These are phyloP conservation scores for Alternaria brassicicola DNA, from an alignment of 2,329 filamentous ascomycete genomes.

Conservation along the genomic window DNA sequence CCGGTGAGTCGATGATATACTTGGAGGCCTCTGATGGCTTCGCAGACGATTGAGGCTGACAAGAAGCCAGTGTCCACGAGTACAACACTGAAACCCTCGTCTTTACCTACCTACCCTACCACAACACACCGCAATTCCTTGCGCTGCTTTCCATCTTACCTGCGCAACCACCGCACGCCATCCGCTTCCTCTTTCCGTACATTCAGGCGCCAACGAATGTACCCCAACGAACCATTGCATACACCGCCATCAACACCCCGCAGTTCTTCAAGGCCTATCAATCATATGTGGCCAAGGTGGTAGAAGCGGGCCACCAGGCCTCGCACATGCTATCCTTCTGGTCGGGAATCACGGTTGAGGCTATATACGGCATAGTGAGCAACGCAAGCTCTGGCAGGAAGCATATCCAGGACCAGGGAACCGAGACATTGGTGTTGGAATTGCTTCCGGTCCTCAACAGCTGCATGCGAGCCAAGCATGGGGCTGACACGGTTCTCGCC, in stretches of 20 bases:
- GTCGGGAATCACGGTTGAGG: constrained; percentile 86
- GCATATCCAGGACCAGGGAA: constrained; percentile 77
- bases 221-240: constrained; percentile 80
- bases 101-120: constrained; percentile 90
- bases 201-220: constrained; percentile 76
- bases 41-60: not conserved
- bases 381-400: constrained; percentile 75
- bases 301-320: constrained; percentile 74
- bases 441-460: constrained; percentile 75
- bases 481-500: constrained; percentile 79
- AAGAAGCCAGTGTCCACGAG: constrained; percentile 71
- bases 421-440: constrained; percentile 75
- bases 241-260: constrained; percentile 79
- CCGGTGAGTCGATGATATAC: constrained; percentile 34
- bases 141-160: constrained; percentile 88
- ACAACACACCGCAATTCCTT: constrained; percentile 82
- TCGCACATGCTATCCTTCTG: constrained; percentile 85
- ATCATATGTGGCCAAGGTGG: constrained; percentile 75
- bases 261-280: constrained; percentile 79
- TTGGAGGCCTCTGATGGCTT: not conserved
- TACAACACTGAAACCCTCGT: constrained; percentile 81
- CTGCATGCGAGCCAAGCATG: constrained; percentile 75
- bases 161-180: constrained; percentile 71
- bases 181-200: constrained; percentile 87
- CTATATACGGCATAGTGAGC: constrained; percentile 82